These are phyloP conservation scores for Amanita polypyramis DNA, from an alignment of 768 basidiomycete species.

Conservation along the genomic window DNA sequence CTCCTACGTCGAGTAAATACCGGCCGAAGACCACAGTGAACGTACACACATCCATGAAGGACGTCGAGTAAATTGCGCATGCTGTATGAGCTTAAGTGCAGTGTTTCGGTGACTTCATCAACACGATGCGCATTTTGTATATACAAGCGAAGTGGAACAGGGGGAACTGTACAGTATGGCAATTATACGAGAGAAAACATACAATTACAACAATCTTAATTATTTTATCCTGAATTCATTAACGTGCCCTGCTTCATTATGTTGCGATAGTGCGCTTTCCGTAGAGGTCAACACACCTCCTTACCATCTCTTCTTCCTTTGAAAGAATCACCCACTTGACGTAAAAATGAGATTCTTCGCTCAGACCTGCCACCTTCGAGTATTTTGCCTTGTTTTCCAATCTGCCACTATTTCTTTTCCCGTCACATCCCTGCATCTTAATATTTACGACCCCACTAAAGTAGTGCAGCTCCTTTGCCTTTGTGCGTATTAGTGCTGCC, in stretches of 20 bases:
- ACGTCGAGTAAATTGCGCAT: too few relatives aligned
- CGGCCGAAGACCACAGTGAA: too few relatives aligned
- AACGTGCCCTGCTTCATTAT: neutral
- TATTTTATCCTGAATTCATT: neutral
- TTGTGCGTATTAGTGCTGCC: neutral
- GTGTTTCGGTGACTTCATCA: too few relatives aligned
- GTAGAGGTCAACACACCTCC: neutral
- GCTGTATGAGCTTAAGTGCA: too few relatives aligned
- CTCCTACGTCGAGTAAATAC: too few relatives aligned
- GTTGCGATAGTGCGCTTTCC: neutral
- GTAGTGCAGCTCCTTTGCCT: neutral
- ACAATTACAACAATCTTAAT: neutral
- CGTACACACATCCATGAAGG: too few relatives aligned
- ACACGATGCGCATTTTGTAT: too few relatives aligned
- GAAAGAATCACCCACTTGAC: slow-evolving; percentile 4
- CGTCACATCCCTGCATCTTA: neutral
- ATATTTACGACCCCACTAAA: slow-evolving; percentile 2
- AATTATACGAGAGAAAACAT: neutral
- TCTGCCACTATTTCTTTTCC: neutral
- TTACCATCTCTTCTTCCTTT: neutral
- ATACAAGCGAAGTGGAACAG: too few relatives aligned
- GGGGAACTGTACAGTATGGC: too few relatives aligned
- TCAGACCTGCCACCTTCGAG: neutral
- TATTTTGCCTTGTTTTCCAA: neutral
- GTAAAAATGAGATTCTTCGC: neutral